Conservation (phyloP, 23 red algal species). For the Cyanidioschyzon merolae region DNA sequence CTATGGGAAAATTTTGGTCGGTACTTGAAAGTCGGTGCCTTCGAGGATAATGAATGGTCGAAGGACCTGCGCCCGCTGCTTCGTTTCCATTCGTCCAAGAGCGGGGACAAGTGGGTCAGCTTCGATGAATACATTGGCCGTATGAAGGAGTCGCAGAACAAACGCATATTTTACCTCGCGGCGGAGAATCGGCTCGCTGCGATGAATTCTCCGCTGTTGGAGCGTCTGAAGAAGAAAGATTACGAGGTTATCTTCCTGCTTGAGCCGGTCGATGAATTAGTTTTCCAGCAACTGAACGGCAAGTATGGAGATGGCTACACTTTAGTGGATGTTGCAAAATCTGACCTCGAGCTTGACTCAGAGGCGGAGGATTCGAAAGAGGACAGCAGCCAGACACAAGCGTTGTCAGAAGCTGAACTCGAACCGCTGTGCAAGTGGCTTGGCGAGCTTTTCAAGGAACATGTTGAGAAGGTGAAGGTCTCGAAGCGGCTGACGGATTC, state of each 20-base stretch:
- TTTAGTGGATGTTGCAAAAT: slow-evolving; percentile 69
- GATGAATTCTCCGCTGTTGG: slow-evolving; percentile 58
- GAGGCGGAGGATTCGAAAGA: slow-evolving; percentile 63
- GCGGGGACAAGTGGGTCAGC: slow-evolving; percentile 35
- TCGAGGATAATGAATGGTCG: slow-evolving; percentile 49
- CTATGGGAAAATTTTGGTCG: slow-evolving; percentile 88
- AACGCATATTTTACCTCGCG: slow-evolving; percentile 74
- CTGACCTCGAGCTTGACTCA: slow-evolving; percentile 47
- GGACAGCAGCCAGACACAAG: slow-evolving; percentile 11
- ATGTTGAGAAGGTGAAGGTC: slow-evolving; percentile 62
- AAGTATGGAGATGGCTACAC: slow-evolving; percentile 44
- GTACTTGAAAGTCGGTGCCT: slow-evolving; percentile 85
- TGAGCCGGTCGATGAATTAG: slow-evolving; percentile 92
- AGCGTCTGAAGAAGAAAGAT: slow-evolving; percentile 61
- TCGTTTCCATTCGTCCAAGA: slow-evolving; percentile 65
- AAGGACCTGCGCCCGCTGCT: slow-evolving; percentile 48
- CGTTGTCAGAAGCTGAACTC: slow-evolving; percentile 32
- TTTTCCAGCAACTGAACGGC: slow-evolving; percentile 59
- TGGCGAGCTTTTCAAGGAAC: slow-evolving; percentile 40
- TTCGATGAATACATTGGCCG: slow-evolving; percentile 70
- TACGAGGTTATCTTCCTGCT: slow-evolving; percentile 85
- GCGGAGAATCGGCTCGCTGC: slow-evolving; percentile 41
- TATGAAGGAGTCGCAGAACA: slow-evolving; percentile 75
- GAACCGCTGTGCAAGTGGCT: slow-evolving; percentile 33
- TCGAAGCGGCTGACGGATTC: slow-evolving; percentile 84